A percentile compares a stretch with the other conserved stretches of the same genome.
phyloP scores from a whole-genome alignment of 176 grass and related monocot genomes.

The Oryza coarctata region DNA sequence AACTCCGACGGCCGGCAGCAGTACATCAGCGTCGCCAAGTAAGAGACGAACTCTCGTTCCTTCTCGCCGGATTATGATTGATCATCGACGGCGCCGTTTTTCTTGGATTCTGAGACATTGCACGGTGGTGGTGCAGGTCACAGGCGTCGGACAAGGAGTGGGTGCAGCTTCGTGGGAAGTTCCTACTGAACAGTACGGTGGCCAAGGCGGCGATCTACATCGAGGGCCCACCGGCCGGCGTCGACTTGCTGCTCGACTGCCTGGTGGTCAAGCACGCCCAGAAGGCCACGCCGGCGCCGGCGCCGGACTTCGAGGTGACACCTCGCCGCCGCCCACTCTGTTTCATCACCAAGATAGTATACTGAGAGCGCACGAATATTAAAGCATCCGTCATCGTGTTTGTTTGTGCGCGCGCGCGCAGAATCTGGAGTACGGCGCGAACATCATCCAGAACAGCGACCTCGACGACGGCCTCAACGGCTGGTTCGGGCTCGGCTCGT shows the following conservation, averaged over 20 bases:
- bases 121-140: constrained; percentile 16
- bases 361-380: not conserved
- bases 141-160: constrained; percentile 75
- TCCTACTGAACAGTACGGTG: constrained; percentile 60
- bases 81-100: not conserved
- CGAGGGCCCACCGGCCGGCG: constrained; percentile 63
- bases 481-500: constrained; percentile 68
- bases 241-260: constrained; percentile 76
- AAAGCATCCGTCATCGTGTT: not conserved
- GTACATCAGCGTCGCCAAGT: constrained; percentile 79
- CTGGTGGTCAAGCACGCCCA: constrained; percentile 75
- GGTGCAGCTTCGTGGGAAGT: constrained; percentile 78
- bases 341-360: no score
- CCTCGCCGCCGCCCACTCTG: not conserved
- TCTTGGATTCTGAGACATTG: not conserved
- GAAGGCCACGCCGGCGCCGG: constrained; percentile 48
- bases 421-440: constrained; percentile 71
- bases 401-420: not conserved
- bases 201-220: constrained; percentile 74
- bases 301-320: constrained; percentile 66
- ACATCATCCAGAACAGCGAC: constrained; percentile 75
- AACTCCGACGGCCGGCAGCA: constrained; percentile 68
- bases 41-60: not conserved
- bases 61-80: not conserved
- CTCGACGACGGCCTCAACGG: constrained; percentile 60